Evolutionary conservation across 2,329 filamentous ascomycete genomes (phyloP), one percentile per base, ranked within the genome.

Genomic region (Microdochium paspali): DNA sequence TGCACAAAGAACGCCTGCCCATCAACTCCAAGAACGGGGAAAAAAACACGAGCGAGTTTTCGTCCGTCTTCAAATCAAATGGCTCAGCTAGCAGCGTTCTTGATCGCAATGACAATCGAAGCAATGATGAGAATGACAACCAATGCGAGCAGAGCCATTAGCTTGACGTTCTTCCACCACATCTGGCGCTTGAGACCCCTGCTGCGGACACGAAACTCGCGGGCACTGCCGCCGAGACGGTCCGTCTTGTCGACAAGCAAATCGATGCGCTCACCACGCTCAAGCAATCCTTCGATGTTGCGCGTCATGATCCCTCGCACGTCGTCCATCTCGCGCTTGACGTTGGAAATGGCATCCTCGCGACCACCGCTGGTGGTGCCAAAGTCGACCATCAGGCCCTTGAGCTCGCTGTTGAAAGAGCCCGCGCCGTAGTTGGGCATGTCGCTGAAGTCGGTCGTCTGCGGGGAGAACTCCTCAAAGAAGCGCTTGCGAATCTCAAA

Each of bases 121-220:
- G 78, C 56, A 43, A 81, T 56, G 54, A 82, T 77, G 52, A 82
- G 61, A 42, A 73, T 61, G 24, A 93, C 67, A 2, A 90, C 88
- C 42, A 96, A 61, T 3, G 67, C 73, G 51, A 90, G 61, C 56
- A 98, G 66, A 6, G 80, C 84, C 90, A 97, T 95, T 56, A 98
- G 69, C 72, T 94, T 94, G 43, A 95, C 79, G 65, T 98, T 97
- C 82, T 97, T 97, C 91, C 91, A 97, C 93, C 93, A 98, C 93
- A 98, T 97, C 67, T 85, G 79, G 61, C 94, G 79, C 71, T 93
- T 87, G 57, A 98, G 66, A 1, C 89, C 90, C 24, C 90, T 74
- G 64, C 87, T 94, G 56, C 91, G 77, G 18, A 97, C 84, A 46
- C 93, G 75, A 63, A 98, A 98, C 63, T 98, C 93, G 57, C 84